Conservation (phyloP, 352 stramenopile genomes). For the Peronospora belbahrii region DNA sequence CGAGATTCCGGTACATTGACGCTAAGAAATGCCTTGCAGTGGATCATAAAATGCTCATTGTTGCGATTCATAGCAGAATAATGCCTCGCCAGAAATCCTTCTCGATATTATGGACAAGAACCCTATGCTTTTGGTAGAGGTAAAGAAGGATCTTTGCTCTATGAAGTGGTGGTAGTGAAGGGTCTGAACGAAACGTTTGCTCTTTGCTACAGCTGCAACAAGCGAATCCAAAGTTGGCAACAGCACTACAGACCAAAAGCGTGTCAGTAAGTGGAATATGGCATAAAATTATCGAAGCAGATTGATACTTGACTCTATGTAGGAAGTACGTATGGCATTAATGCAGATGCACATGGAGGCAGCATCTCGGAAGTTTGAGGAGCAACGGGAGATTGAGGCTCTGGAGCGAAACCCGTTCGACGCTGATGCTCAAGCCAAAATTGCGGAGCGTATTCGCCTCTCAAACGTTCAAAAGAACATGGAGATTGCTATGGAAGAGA, state of each 20-base stretch:
- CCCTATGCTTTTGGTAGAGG: conserved; percentile 54
- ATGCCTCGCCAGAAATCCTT: conserved; percentile 64
- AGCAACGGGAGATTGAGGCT: conserved; percentile 61
- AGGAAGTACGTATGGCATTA: conserved; percentile 79
- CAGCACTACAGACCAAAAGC: conserved; percentile 58
- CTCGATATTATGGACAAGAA: conserved; percentile 84
- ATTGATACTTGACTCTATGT: neutral
- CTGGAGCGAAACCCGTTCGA: conserved; percentile 77
- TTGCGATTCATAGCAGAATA: conserved; percentile 11
- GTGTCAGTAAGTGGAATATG: conserved; percentile 40
- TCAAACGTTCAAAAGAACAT: conserved; percentile 87
- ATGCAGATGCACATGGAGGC: conserved; percentile 83
- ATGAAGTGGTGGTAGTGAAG: neutral
- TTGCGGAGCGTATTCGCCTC: conserved; percentile 77
- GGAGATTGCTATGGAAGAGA: conserved; percentile 85
- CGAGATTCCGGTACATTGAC: conserved; percentile 60
- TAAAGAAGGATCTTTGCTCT: conserved; percentile 9
- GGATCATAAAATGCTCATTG: neutral
- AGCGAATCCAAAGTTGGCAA: conserved; percentile 52
- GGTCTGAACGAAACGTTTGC: neutral
- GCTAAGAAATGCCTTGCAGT: neutral
- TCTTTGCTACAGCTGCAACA: conserved; percentile 40
- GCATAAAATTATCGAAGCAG: neutral
- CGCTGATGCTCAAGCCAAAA: conserved; percentile 62
- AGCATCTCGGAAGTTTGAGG: conserved; percentile 67